phyloP scores from a whole-genome alignment of 805 yeast genomes.

The Candida morakotiae region DNA sequence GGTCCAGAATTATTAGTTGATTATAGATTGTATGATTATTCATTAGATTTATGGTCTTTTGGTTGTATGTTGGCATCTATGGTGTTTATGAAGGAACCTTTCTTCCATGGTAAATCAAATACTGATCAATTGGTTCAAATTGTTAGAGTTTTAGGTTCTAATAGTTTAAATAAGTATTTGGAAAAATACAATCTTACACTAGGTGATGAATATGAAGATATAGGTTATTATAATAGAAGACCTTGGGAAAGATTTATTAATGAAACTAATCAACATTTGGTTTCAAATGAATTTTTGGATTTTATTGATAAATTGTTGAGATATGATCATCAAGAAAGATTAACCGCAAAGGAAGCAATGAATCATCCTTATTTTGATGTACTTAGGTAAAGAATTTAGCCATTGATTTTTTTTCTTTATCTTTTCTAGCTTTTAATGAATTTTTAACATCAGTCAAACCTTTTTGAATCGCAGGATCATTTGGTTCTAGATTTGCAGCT shows the following conservation, averaged over 20 bases:
- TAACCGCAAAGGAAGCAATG: slow-evolving; percentile 88
- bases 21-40: slow-evolving; percentile 83
- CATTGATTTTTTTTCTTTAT: slow-evolving; percentile 71
- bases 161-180: slow-evolving; percentile 65
- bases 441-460: slow-evolving; percentile 60
- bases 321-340: slow-evolving; percentile 84
- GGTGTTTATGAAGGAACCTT: slow-evolving; percentile 86
- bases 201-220: slow-evolving; percentile 72
- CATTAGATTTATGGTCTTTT: slow-evolving; percentile 89
- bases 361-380: slow-evolving; percentile 49
- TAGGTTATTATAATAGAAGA: slow-evolving; percentile 67
- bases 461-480: slow-evolving; percentile 65
- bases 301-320: slow-evolving; percentile 74
- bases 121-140: slow-evolving; percentile 90
- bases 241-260: slow-evolving; percentile 83
- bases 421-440: slow-evolving; percentile 48
- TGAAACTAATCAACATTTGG: slow-evolving; percentile 63
- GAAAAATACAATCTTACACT: slow-evolving; percentile 66
- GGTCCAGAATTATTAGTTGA: slow-evolving; percentile 91
- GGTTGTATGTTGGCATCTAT: slow-evolving; percentile 93
- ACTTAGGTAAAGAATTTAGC: slow-evolving; percentile 53
- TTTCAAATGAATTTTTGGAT: slow-evolving; percentile 67
- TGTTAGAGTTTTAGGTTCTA: slow-evolving; percentile 83
- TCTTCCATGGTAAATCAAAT: slow-evolving; percentile 87
- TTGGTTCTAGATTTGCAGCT: slow-evolving; percentile 63